Evolutionary conservation across 2,329 filamentous ascomycete genomes (phyloP), one percentile per base, ranked within the genome.

Genomic region (Hymenoscyphus salicellus): DNA sequence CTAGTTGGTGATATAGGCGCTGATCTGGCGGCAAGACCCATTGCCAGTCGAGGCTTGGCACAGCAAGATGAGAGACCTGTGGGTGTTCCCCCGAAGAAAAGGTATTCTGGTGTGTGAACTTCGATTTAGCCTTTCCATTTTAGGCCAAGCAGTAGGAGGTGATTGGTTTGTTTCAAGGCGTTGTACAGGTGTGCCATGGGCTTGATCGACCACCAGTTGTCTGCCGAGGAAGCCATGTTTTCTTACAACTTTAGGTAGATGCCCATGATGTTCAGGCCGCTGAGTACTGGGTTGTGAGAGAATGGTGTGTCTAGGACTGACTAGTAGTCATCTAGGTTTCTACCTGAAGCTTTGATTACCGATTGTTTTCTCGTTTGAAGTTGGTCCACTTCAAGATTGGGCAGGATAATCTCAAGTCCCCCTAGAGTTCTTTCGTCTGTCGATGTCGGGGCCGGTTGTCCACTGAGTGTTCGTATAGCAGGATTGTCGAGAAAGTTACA

Each of bases 121-220:
- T 61, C 23, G n/a, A n/a, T 56, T 61, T 14, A 56, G 10, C 43
- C 41, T 55, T 43, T 61, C 46, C 49, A 61, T 61, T n/a, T 32
- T 43, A 14, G 60, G 49, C 60, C 49, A 56, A 3, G 46, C 11
- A 41, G n/a, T 56, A 55, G 28, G 52, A 41, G 20, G 30, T 32
- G 6, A 3, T 33, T 10, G 28, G 14, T 32, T 36, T 36, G 11
- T 20, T 33, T 58, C 55, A 58, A 30, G 5, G 30, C 26, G 28
- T 58, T 58, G 11, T 58, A 58, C 7, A 58, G n/a, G 11, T 58
- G 30, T 4, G 30, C 55, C n/a, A 58, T 33, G 5, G 30, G 55
- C 26, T n/a, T 32, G 5, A 58, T 32, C 1, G 3, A 58, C 5
- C 7, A 32, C 26, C 7, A 58, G 16, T 5, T 20, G 11, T 58